Conservation (phyloP, 2,329 filamentous ascomycete species). For the Chlorencoelia australis region DNA sequence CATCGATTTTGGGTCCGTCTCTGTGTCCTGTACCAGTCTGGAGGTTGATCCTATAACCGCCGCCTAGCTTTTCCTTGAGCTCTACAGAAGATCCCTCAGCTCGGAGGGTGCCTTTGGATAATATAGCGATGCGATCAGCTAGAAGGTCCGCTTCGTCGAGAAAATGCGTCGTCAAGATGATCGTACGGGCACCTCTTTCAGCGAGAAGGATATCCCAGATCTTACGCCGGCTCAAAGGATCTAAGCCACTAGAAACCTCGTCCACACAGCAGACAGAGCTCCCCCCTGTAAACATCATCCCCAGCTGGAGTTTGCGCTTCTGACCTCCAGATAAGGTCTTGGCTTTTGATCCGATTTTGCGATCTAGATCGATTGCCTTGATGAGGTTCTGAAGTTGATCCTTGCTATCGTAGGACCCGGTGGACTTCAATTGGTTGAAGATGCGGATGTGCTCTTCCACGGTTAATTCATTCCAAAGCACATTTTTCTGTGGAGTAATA, state of each 20-base stretch:
- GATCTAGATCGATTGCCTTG: slow-evolving; percentile 59
- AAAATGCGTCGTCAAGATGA: slow-evolving; percentile 87
- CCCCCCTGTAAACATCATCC: slow-evolving; percentile 91
- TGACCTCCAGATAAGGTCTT: slow-evolving; percentile 82
- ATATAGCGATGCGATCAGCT: slow-evolving; percentile 77
- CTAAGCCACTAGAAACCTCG: slow-evolving; percentile 80
- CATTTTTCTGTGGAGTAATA: slow-evolving; percentile 87
- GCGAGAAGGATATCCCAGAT: slow-evolving; percentile 90
- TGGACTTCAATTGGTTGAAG: slow-evolving; percentile 74
- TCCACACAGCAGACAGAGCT: slow-evolving; percentile 84
- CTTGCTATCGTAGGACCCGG: slow-evolving; percentile 42
- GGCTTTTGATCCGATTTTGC: slow-evolving; percentile 62
- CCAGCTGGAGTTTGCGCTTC: slow-evolving; percentile 83
- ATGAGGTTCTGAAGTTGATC: slow-evolving; percentile 55
- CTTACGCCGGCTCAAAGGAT: slow-evolving; percentile 76
- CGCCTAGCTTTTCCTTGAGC: slow-evolving; percentile 71
- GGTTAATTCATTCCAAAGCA: slow-evolving; percentile 82
- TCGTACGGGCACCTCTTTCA: slow-evolving; percentile 71
- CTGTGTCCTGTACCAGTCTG: slow-evolving; percentile 45
- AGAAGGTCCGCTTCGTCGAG: slow-evolving; percentile 86
- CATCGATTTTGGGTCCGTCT: slow-evolving; percentile 40
- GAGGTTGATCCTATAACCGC: slow-evolving; percentile 75
- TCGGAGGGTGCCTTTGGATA: slow-evolving; percentile 75
- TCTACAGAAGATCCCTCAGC: slow-evolving; percentile 78
- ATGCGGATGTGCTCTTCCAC: slow-evolving; percentile 76